Evolutionary conservation across 2,329 filamentous ascomycete species (phyloP), one percentile per base, ranked within the genome.

Genomic region (Hymenoscyphus fructigenus): DNA sequence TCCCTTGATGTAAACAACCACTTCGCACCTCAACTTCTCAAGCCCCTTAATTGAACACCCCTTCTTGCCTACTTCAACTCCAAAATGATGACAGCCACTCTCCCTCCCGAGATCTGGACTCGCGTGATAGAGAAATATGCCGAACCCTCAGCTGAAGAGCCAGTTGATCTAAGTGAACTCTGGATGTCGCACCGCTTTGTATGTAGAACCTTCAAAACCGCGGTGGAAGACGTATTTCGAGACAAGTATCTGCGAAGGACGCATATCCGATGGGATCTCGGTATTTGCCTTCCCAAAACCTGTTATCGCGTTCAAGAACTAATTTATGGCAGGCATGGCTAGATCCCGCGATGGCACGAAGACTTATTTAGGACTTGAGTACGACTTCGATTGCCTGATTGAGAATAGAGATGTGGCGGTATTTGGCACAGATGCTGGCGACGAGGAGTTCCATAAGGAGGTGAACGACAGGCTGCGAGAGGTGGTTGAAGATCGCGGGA

Each of bases 61-160:
- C 34, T 36, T 36, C 5, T 9, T 9, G 10, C 14, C 34, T 12
- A 36, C 34, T 12, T 14, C 34, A 36, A 36, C 41, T 20, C 20
- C n/a, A 50, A 50, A 50, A 57, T 57, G 53, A 57, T 14, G 12
- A 29, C 53, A n/a, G 26, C 62, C 14, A 60, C 50, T 1, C 62
- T 69, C 3, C 67, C 69, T 10, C 64, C 65, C 12, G 67, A 71
- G 57, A 55, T 69, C 5, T 71, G 69, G 69, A 60, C 61, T 10
- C 63, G 60, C 6, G 36, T 69, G 17, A 62, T 71, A 0, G 28
- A 63, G 61, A 67, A 60, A 28, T 47, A 68, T 10, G 53, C 62
- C 29, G 44, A 62, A 0, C 10, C 44, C n/a, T 57, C 26, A 20
- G 20, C 26, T 15, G 29, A 57, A 15, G 53, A 29, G 5, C 67